phyloP scores from a whole-genome alignment of 495 filamentous ascomycete species.

The Jackrogersella minutella region DNA sequence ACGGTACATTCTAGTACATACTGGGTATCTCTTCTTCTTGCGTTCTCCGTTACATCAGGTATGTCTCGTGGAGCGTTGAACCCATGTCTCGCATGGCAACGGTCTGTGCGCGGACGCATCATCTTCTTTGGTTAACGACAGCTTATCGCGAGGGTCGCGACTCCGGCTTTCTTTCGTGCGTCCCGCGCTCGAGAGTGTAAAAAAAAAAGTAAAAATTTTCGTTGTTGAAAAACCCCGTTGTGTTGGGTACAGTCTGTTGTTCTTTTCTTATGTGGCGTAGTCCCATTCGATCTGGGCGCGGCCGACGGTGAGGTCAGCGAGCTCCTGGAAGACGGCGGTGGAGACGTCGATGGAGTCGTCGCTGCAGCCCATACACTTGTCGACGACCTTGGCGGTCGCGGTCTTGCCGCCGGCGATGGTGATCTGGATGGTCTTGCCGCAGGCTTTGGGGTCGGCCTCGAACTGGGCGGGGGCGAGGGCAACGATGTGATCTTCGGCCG shows the following conservation, averaged over 20 bases:
- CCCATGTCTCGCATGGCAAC: no score
- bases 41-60: not conserved
- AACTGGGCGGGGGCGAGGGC: slow-evolving; percentile 50
- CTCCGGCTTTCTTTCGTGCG: no score
- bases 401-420: slow-evolving; percentile 57
- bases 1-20: slow-evolving; percentile 2
- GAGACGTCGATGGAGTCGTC: slow-evolving; percentile 56
- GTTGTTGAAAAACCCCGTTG: no score
- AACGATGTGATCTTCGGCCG: slow-evolving; percentile 47
- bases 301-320: slow-evolving; percentile 48
- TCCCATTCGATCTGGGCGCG: slow-evolving; percentile 47
- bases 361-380: slow-evolving; percentile 77
- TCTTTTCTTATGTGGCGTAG: not conserved
- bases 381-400: slow-evolving; percentile 63
- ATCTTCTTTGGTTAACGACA: no score
- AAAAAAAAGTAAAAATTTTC: no score
- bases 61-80: no score
- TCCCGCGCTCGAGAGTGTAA: no score
- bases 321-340: slow-evolving; percentile 50
- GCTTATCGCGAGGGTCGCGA: no score
- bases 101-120: no score
- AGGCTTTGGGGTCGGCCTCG: slow-evolving; percentile 58
- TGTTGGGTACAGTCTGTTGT: not conserved
- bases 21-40: not conserved
- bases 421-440: slow-evolving; percentile 70